Conservation (phyloP, 495 filamentous ascomycete species). For the Viridothelium virens region DNA sequence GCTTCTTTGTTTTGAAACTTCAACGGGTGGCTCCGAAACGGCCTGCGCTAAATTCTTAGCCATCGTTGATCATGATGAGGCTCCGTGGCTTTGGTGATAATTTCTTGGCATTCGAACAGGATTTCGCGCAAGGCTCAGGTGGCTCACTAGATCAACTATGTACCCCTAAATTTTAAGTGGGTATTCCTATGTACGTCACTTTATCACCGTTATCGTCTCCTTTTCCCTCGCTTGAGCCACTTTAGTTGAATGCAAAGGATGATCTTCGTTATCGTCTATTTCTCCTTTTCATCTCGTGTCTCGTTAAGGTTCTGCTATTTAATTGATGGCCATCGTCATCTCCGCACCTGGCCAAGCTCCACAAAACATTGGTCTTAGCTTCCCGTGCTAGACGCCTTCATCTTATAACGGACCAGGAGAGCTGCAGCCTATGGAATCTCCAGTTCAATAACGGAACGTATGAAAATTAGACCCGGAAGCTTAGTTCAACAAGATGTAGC, state of each 20-base stretch:
- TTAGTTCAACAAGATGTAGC: neutral
- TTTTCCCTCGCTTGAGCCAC: neutral
- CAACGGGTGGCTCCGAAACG: conserved; percentile 7
- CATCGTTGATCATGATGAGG: neutral
- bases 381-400: neutral
- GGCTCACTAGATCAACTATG: too few species aligned
- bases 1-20: neutral
- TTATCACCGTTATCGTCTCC: neutral
- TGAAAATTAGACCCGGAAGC: neutral
- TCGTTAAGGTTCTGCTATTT: neutral
- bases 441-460: neutral
- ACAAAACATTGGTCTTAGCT: neutral
- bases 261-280: neutral
- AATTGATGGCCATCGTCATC: conserved; percentile 5
- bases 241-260: too few species aligned
- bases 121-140: neutral
- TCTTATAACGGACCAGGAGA: neutral
- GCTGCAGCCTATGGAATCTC: neutral
- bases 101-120: conserved; percentile 7
- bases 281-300: neutral
- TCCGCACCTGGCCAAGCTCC: conserved; percentile 6
- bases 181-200: neutral
- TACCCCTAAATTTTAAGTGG: too few species aligned
- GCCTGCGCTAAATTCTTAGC: neutral
- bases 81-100: neutral